Base-by-base conservation (phyloP, 2,329 filamentous ascomycete species). In the Fusarium sp. region DNA sequence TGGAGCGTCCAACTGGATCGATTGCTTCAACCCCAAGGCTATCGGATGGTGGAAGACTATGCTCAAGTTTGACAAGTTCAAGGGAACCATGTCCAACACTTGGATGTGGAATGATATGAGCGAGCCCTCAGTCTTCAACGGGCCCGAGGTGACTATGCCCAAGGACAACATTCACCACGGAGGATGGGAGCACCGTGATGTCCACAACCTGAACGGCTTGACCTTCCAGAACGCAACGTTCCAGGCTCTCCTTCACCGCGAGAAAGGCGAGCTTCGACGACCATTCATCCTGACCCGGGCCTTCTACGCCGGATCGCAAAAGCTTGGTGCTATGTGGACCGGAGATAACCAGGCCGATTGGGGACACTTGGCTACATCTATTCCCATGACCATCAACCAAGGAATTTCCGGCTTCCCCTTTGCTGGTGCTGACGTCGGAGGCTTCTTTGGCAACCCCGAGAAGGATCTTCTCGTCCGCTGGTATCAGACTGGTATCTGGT, bases 101-200 rank as follows among this genome's bases (percentile, higher is more conserved):
- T 98, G 94, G 82, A 90, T 99, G 77, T 99, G 96, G 96, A 99
- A 99, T 81, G 96, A 99, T 81, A 99, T 99, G 96, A 98, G 98
- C 80, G 96, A 99, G 84, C 96, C 96, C 1, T 98, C 96, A 0
- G 96, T 99, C 4, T 99, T 99, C 86, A 98, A 98, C 80, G 96
- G 96, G 0, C 96, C 96, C 0, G 96, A 99, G 82, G 97, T 94
- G 7, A 98, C 95, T 10, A 98, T 98, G 95, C 96, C 96, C 69
- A 98, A 98, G 83, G 96, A 99, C 85, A 99, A 99, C 80, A 83
- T 99, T 35, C 96, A 99, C 80, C 85, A 93, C 78, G 95, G 90
- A 58, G 90, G 92, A 78, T 99, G 96, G 96, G 96, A 99, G 82
- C 96, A 99, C 80, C 93, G 96, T 71, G 96, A 99, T 79, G 85